A percentile compares a stretch with the other conserved stretches of the same genome.
Evolutionary conservation across 495 filamentous ascomycete species (phyloP).

Genomic region (Podospora anserina): DNA sequence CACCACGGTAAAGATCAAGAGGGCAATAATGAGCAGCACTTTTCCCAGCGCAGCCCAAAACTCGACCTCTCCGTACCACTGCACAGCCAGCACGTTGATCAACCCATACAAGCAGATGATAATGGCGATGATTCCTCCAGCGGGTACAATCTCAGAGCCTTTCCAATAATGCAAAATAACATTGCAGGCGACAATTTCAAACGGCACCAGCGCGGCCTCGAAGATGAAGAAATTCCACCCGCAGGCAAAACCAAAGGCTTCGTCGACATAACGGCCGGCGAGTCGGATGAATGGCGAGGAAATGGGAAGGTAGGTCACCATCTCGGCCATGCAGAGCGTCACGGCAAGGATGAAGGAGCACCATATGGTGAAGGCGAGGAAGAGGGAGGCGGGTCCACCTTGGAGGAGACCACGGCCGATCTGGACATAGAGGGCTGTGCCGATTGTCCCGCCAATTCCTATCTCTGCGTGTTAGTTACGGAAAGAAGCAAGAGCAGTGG

Average conservation of each 20-base stretch:
- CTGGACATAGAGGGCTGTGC: conserved; percentile 40
- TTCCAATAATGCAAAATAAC: conserved; percentile 66
- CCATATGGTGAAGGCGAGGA: conserved; percentile 74
- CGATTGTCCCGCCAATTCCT: conserved; percentile 58
- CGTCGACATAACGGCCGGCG: conserved; percentile 76
- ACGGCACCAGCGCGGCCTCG: conserved; percentile 64
- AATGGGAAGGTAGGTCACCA: conserved; percentile 79
- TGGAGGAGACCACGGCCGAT: conserved; percentile 66
- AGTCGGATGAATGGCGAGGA: conserved; percentile 81
- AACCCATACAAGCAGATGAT: conserved; percentile 62
- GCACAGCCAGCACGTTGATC: conserved; percentile 59
- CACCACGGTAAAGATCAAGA: conserved; percentile 69
- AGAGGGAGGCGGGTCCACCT: conserved; percentile 72
- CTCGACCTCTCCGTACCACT: conserved; percentile 58
- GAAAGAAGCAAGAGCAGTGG: background rate
- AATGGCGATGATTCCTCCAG: conserved; percentile 59
- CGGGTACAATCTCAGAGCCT: conserved; percentile 54
- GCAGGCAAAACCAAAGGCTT: conserved; percentile 61
- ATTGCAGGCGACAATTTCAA: conserved; percentile 68
- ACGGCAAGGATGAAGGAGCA: conserved; percentile 67
- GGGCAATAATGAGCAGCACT: conserved; percentile 61
- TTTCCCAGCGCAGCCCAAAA: conserved; percentile 68
- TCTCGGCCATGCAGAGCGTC: conserved; percentile 69
- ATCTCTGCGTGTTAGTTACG: background rate
- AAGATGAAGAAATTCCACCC: conserved; percentile 78